A percentile compares a stretch with the other conserved stretches of the same genome.
Conservation (phyloP, 2,329 filamentous ascomycete genomes). For the Hysterium pulicare region DNA sequence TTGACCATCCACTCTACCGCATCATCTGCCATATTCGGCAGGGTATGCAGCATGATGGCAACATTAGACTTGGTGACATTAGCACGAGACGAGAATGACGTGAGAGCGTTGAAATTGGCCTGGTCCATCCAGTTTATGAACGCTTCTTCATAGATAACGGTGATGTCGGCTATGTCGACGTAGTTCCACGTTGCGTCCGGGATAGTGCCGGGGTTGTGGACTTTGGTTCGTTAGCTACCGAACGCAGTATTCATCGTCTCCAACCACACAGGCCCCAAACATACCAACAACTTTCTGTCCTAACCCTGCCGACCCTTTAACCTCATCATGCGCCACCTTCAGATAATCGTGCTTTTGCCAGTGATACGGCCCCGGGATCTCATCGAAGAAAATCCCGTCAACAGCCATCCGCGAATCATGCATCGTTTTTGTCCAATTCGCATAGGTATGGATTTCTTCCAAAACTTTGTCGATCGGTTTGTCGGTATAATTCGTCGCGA, state of each 20-base stretch:
- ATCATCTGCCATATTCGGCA: conserved; percentile 21
- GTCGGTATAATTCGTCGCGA: conserved; percentile 49
- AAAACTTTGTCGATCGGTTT: conserved; percentile 23
- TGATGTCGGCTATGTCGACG: conserved; percentile 29
- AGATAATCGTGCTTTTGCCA: conserved; percentile 20
- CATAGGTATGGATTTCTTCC: conserved; percentile 48
- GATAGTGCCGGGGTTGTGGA: conserved; percentile 29
- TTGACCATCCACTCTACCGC: conserved; percentile 26
- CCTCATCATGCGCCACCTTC: conserved; percentile 14
- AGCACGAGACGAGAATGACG: conserved; percentile 12
- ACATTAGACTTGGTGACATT: conserved; percentile 16
- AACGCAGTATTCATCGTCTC: background rate
- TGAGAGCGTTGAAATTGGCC: conserved; percentile 17
- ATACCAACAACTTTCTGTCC: conserved; percentile 23
- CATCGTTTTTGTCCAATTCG: conserved; percentile 41
- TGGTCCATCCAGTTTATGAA: conserved; percentile 27
- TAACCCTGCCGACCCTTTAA: conserved; percentile 20
- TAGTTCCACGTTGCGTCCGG: conserved; percentile 19
- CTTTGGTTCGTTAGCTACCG: conserved; percentile 8
- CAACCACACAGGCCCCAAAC: conserved; percentile 1
- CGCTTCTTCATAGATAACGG: conserved; percentile 30
- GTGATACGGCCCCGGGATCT: conserved; percentile 40
- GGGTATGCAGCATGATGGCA: conserved; percentile 24
- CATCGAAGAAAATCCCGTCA: conserved; percentile 53
- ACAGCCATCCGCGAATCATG: conserved; percentile 41